A percentile compares a stretch with the other conserved stretches of the same genome.
Evolutionary conservation across 1,284 basidiomycete species (phyloP).

Genomic region (Xanthoconium separans): DNA sequence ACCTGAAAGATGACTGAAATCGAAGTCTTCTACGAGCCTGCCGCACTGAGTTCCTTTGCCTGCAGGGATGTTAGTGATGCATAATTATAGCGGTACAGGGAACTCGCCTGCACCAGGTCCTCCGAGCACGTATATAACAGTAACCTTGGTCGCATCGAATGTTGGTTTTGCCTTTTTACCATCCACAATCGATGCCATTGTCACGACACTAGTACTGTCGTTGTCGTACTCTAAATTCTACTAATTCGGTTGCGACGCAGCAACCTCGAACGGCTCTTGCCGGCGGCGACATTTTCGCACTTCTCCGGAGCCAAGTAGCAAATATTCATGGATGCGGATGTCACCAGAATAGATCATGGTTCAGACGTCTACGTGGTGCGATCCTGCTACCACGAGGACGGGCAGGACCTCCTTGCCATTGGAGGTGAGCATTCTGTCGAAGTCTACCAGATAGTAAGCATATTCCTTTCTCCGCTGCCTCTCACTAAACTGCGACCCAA

Average conservation of each 20-base stretch:
- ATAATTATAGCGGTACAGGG: neutral
- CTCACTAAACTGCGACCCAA: slow-evolving; percentile 24
- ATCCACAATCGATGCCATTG: slow-evolving; percentile 18
- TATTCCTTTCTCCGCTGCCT: slow-evolving; percentile 4
- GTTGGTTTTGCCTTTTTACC: slow-evolving; percentile 41
- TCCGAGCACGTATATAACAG: slow-evolving; percentile 94
- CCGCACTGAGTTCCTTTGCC: slow-evolving; percentile 98
- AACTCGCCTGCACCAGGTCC: slow-evolving; percentile 89
- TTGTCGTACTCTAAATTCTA: slow-evolving; percentile 15
- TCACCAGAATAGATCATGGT: slow-evolving; percentile 52
- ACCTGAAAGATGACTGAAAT: slow-evolving; percentile 96
- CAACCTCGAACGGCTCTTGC: slow-evolving; percentile 2
- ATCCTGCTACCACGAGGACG: slow-evolving; percentile 62
- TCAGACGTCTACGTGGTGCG: slow-evolving; percentile 59
- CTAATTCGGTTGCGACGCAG: neutral
- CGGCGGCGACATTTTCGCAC: neutral
- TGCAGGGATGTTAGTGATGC: slow-evolving; percentile 32
- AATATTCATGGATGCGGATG: slow-evolving; percentile 41
- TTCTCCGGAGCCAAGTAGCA: too few relatives aligned
- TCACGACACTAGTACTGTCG: too few relatives aligned
- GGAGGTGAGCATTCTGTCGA: slow-evolving; percentile 71
- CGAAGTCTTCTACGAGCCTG: slow-evolving; percentile 84
- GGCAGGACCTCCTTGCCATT: slow-evolving; percentile 64
- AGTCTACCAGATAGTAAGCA: slow-evolving; percentile 59
- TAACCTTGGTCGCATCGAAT: slow-evolving; percentile 78